Percentiles rank a stretch among this genome's conserved stretches.
phyloP scores from a whole-genome alignment of 345 rosid species.

The Hevea brasiliensis region DNA sequence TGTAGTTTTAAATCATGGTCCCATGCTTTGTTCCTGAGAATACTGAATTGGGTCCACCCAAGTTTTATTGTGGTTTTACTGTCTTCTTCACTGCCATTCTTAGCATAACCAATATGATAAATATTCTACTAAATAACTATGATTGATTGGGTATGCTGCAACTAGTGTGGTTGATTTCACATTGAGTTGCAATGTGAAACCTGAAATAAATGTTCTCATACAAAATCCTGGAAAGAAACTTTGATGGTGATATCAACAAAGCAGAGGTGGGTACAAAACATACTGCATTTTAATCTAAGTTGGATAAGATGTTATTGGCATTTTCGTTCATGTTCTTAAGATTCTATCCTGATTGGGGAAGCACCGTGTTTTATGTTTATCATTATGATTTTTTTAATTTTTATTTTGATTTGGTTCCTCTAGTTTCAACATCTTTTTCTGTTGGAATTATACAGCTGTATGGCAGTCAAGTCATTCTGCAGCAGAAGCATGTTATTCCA shows the following conservation, averaged over 20 bases:
- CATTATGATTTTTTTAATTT: background rate
- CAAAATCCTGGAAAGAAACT: background rate
- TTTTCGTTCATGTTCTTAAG: too few relatives aligned
- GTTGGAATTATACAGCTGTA: constrained; percentile 44
- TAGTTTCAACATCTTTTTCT: background rate
- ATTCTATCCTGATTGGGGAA: too few relatives aligned
- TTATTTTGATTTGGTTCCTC: background rate
- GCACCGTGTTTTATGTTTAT: background rate
- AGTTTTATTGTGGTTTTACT: background rate
- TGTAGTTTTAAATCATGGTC: background rate
- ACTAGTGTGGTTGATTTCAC: too few relatives aligned
- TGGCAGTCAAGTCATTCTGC: constrained; percentile 46
- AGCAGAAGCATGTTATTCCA: constrained; percentile 49
- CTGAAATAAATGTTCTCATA: background rate
- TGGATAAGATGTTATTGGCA: background rate
- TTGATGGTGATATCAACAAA: background rate
- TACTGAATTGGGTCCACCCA: background rate
- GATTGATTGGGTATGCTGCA: background rate
- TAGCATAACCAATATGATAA: background rate
- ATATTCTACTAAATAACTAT: background rate
- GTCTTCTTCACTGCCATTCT: background rate
- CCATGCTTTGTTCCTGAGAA: background rate
- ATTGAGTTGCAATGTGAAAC: background rate
- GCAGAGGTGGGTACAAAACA: background rate
- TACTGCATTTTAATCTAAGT: too few relatives aligned